Base-by-base conservation (phyloP, 768 basidiomycete species). In the Hebeloma cylindrosporum region DNA sequence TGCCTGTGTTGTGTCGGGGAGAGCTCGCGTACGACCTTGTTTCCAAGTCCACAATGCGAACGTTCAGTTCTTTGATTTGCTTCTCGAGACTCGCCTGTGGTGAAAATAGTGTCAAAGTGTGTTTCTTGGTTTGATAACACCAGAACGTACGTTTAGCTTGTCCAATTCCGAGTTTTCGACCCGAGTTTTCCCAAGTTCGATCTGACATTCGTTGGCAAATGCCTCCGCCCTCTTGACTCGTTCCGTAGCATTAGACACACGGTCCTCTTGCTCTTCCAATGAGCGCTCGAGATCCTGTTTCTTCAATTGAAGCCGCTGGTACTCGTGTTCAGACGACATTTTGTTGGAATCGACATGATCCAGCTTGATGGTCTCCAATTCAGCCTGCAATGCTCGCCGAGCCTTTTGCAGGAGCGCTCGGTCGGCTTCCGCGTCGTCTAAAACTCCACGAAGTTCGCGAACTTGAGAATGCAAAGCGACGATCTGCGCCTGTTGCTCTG, bases 371-470 rank as follows among this genome's bases (percentile, higher is more conserved):
- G 80, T 77, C 58, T 90, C 86, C 21, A 93, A 69, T 56, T 92
- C 87, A 4, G 84, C 79, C 56, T 92, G 89, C 22, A 93, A 64
- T 0, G 85, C 79, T 8, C 86, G 80, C 13, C 90, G 80, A 14
- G 90, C 89, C 60, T 88, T 89, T 63, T 88, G 88, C 36, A 92
- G 70, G 45, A 89, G 72, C 6, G 80, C 71, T 2, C 89, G 76
- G 52, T 92, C 90, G 2, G 87, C 81, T 60, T 93, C 91, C 3
- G 88, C 88, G 47, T 93, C 91, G 56, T 92, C 88, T 50, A 93
- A 68, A 11, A 91, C 86, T 18, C 77, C 68, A 6, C 89, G 82
- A 21, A 93, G 72, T 56, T 93, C 88, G 30, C 87, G 82, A 42
- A 90, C 88, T 74, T 93, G 89, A 1, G 87, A 88, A 56, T 92